Percentiles rank a stretch among this genome's conserved stretches.
phyloP scores from a whole-genome alignment of 2,329 filamentous ascomycete genomes.

The Sarocladium strictum region DNA sequence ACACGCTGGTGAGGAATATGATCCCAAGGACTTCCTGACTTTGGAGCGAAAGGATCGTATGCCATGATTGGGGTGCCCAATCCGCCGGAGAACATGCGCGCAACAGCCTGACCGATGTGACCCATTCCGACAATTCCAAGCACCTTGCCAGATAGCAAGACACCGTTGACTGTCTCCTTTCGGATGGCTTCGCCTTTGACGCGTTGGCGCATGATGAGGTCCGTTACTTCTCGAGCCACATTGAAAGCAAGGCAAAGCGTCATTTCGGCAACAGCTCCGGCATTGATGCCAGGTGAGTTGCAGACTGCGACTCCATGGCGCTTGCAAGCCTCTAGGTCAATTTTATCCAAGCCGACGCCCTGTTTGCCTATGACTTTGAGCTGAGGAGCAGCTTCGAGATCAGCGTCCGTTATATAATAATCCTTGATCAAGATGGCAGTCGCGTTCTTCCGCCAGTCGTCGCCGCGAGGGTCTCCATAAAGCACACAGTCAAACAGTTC shows the following conservation, averaged over 20 bases:
- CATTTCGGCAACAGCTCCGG: constrained; percentile 25
- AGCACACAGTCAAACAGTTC: constrained; percentile 28
- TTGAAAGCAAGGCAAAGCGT: constrained; percentile 23
- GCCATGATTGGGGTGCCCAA: constrained; percentile 24
- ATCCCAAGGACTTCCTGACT: constrained; percentile 17
- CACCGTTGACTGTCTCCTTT: constrained; percentile 19
- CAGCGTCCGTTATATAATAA: constrained; percentile 24
- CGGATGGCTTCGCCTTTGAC: constrained; percentile 18
- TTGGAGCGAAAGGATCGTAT: constrained; percentile 26
- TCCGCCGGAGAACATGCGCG: constrained; percentile 26
- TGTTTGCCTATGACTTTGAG: constrained; percentile 24
- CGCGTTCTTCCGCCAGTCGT: constrained; percentile 29
- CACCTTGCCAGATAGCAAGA: constrained; percentile 24
- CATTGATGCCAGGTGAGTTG: constrained; percentile 18
- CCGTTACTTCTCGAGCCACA: constrained; percentile 22
- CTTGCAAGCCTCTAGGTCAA: constrained; percentile 20
- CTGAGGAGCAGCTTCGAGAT: constrained; percentile 17
- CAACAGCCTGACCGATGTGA: constrained; percentile 27
- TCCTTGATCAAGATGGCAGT: constrained; percentile 28
- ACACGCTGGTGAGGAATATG: constrained; percentile 21
- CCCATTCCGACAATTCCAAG: constrained; percentile 33
- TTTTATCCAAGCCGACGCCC: constrained; percentile 23
- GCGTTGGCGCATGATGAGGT: constrained; percentile 21
- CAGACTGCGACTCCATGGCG: constrained; percentile 16
- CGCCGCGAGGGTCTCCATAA: constrained; percentile 22